Evolutionary conservation across 1,284 basidiomycete species (phyloP).

Genomic region (Marasmius fiardii): DNA sequence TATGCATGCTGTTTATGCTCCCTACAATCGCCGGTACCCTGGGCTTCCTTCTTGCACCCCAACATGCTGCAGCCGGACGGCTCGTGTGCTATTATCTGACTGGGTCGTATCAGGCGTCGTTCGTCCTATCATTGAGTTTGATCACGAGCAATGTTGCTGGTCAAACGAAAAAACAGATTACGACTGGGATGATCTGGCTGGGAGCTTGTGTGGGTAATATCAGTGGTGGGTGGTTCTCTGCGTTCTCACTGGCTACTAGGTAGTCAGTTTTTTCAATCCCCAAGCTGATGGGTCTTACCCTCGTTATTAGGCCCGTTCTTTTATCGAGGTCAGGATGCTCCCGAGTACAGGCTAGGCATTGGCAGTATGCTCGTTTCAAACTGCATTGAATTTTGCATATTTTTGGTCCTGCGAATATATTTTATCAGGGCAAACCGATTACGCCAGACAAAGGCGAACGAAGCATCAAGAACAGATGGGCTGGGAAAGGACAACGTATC

Average conservation of each 20-base stretch:
- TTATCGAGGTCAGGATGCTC: constrained; percentile 17
- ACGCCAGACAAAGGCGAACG: background rate
- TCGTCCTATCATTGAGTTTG: constrained; percentile 19
- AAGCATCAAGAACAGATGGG: background rate
- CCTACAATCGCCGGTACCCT: constrained; percentile 20
- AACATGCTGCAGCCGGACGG: constrained; percentile 14
- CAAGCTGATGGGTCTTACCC: background rate
- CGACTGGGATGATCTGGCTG: constrained; percentile 19
- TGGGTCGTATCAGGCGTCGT: constrained; percentile 19
- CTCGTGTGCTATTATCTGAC: constrained; percentile 21
- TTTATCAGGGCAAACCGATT: constrained; percentile 12
- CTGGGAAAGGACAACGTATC: background rate
- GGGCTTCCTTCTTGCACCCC: constrained; percentile 17
- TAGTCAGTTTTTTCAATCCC: background rate
- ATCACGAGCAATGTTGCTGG: constrained; percentile 20
- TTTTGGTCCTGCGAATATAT: constrained; percentile 14
- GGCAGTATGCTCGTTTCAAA: constrained; percentile 19
- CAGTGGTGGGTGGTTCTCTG: constrained; percentile 9
- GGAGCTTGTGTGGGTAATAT: constrained; percentile 21
- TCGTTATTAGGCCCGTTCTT: constrained; percentile 16
- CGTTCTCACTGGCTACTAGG: background rate
- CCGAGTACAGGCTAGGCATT: constrained; percentile 17
- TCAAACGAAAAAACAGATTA: constrained; percentile 21
- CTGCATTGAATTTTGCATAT: constrained; percentile 17
- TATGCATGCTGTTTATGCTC: constrained; percentile 21